Evolutionary conservation across 768 basidiomycete genomes (phyloP), one percentile per base, ranked within the genome.

Genomic region (Boletellus emodensis): DNA sequence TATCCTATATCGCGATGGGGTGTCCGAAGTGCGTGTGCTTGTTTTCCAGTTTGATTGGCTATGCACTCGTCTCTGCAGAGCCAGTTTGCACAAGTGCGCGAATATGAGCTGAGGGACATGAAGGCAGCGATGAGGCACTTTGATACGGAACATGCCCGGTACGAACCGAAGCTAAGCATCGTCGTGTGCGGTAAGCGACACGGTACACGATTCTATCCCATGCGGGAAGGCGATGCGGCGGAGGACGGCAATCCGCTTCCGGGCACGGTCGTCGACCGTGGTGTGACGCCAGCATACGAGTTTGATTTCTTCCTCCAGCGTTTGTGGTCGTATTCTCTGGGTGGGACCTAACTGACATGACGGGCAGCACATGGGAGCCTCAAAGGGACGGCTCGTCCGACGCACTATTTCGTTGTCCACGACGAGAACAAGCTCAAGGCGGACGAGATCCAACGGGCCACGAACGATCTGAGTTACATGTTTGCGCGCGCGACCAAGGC

Each of bases 1-100:
- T 9, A 55, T 81, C 24, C 67, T 81, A 5, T 81, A 75, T 55
- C 72, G 79, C 2, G 90, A 91, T 61, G 90, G 90, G 35, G 87
- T 91, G 13, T 89, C 87, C 1, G 88, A 90, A 71, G 87, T 86
- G 39, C 20, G 70, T 49, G 15, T 40, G 13, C 38, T 20, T 3
- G n/a, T 32, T 42, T 18, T 17, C 3, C 20, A n/a, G 22, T 41
- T 17, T 7, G 30, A 34, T 9, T 14, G 9, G n/a, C 13, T n/a
- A 18, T 12, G 44, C 18, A 48, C 14, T 17, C 10, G 0, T 35
- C 28, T 20, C 15, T 49, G 28, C 39, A 78, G 71, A 77, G 79
- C 6, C 80, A 80, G 63, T 81, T 76, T 45, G 41, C 57, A 6
- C 72, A 65, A 32, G 78, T 81, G 11, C 67, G 76, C 9, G 3